Conservation (phyloP, 2,329 filamentous ascomycete species). For the Tolypocladium tropicale region DNA sequence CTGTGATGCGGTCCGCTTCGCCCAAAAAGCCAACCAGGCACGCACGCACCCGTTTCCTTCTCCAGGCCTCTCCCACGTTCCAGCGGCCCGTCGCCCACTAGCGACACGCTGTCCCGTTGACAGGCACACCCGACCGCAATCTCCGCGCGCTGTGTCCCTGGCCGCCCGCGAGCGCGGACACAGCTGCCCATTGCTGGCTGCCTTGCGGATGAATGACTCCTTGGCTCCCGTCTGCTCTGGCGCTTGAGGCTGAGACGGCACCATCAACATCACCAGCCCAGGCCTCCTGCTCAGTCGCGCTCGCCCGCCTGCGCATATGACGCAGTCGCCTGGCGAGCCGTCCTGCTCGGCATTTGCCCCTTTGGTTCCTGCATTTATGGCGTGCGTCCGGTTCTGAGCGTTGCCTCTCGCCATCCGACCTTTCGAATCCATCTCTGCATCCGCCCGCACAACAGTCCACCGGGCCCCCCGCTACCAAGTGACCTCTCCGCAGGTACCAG, state of each 20-base stretch:
- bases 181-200: neutral
- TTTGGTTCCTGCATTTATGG: constrained; percentile 17
- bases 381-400: constrained; percentile 3
- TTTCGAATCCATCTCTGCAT: neutral
- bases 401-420: neutral
- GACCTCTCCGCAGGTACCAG: neutral
- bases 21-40: neutral
- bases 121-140: neutral
- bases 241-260: constrained; percentile 1
- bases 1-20: neutral
- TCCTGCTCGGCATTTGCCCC: constrained; percentile 5
- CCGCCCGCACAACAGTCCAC: no score
- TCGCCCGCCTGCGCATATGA: constrained; percentile 6
- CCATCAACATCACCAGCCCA: constrained; percentile 7
- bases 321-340: neutral
- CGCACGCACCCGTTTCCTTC: neutral
- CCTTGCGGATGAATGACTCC: neutral
- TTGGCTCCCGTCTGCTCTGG: neutral
- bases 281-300: neutral
- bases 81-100: neutral
- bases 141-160: no score
- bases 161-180: neutral
- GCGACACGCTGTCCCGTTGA: neutral
- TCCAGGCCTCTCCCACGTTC: neutral
- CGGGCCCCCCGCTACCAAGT: no score